Conservation (phyloP, 2,329 filamentous ascomycete species). For the Reticulascus tulasneorum region DNA sequence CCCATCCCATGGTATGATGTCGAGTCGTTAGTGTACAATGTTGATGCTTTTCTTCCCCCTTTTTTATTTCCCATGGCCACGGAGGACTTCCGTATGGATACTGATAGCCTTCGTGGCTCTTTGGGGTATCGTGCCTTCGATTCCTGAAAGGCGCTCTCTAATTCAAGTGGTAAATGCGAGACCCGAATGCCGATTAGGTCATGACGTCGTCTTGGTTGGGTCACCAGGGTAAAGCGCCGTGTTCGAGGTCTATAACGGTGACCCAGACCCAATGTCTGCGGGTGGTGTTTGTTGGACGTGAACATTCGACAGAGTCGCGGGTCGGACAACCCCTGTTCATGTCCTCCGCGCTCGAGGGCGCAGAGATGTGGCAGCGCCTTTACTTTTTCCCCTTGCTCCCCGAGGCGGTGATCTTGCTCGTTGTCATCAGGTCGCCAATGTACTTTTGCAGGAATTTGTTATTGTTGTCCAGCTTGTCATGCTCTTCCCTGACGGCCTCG, state of each 20-base stretch:
- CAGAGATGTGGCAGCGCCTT: slow-evolving; percentile 10
- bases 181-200: not conserved
- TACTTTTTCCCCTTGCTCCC: slow-evolving; percentile 51
- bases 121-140: slow-evolving; percentile 13
- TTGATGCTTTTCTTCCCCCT: not conserved
- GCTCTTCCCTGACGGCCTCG: slow-evolving; percentile 88
- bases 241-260: not conserved
- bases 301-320: not conserved
- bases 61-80: slow-evolving; percentile 12
- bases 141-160: slow-evolving; percentile 10
- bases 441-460: slow-evolving; percentile 98
- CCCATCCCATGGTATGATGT: no score
- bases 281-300: not conserved
- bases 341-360: not conserved
- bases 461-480: slow-evolving; percentile 93
- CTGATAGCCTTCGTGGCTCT: slow-evolving; percentile 12
- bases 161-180: slow-evolving; percentile 2
- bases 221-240: not conserved
- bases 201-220: not conserved
- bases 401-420: slow-evolving; percentile 66
- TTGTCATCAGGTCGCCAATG: slow-evolving; percentile 91
- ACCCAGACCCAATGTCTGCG: not conserved
- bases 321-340: not conserved
- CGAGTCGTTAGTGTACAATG: no score
- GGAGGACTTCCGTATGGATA: slow-evolving; percentile 12